Evolutionary conservation across 495 filamentous ascomycete species (phyloP).

Genomic region (Recurvomyces mirabilis): DNA sequence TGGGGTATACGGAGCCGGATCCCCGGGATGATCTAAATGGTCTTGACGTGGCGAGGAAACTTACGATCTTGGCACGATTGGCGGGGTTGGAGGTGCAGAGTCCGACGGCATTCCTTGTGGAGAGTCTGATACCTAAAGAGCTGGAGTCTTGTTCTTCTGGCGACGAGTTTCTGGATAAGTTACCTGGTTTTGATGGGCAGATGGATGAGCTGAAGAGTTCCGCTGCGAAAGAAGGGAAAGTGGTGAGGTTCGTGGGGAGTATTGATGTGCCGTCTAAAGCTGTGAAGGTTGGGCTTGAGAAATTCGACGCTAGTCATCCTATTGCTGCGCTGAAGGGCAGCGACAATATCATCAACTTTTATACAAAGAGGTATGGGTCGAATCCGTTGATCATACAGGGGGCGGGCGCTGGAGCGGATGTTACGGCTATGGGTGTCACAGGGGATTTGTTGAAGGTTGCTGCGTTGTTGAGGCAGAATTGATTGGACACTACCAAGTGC

Average conservation of each 20-base stretch:
- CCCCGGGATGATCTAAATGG: constrained; percentile 94
- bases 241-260: constrained; percentile 90
- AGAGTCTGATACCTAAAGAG: constrained; percentile 76
- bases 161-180: constrained; percentile 65
- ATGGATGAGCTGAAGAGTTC: constrained; percentile 72
- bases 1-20: constrained; percentile 96
- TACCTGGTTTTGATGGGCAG: constrained; percentile 66
- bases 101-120: constrained; percentile 77
- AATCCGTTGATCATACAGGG: constrained; percentile 91
- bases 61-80: constrained; percentile 82
- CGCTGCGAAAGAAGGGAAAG: constrained; percentile 75
- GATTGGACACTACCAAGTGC: too few relatives aligned
- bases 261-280: constrained; percentile 64
- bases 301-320: constrained; percentile 47
- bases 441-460: constrained; percentile 82
- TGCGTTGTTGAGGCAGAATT: constrained; percentile 21
- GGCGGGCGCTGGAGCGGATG: constrained; percentile 81
- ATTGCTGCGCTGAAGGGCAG: constrained; percentile 91
- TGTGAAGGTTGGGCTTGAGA: constrained; percentile 82
- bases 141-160: constrained; percentile 63
- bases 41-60: constrained; percentile 89
- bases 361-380: constrained; percentile 81
- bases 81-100: constrained; percentile 65
- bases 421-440: constrained; percentile 93
- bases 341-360: constrained; percentile 97